phyloP scores from a whole-genome alignment of 2,329 filamentous ascomycete species.

The Calonectria honghensis region DNA sequence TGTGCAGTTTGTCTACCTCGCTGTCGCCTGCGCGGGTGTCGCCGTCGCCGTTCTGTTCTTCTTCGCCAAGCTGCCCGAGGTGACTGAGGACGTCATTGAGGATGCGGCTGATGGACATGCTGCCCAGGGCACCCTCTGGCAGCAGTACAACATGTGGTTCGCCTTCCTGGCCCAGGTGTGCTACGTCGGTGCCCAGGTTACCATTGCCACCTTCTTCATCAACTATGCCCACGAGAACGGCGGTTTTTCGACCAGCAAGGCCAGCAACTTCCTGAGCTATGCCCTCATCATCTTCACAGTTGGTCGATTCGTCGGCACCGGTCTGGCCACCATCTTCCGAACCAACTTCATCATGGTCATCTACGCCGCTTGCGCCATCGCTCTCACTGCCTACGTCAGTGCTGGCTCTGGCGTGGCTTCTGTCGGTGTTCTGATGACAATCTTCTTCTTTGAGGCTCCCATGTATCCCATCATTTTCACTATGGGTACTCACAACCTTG shows the following conservation, averaged over 20 bases:
- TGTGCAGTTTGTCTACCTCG: constrained; percentile 86
- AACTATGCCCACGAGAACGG: constrained; percentile 81
- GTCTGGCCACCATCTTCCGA: constrained; percentile 80
- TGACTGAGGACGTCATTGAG: constrained; percentile 70
- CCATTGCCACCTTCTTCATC: constrained; percentile 81
- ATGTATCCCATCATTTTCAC: constrained; percentile 89
- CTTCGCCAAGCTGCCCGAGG: constrained; percentile 81
- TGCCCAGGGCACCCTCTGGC: constrained; percentile 77
- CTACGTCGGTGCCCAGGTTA: constrained; percentile 84
- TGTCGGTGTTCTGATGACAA: constrained; percentile 79
- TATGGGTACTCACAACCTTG: constrained; percentile 83
- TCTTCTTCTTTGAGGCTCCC: constrained; percentile 86
- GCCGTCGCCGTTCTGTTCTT: constrained; percentile 79
- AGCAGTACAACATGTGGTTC: constrained; percentile 85
- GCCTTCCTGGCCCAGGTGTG: constrained; percentile 85
- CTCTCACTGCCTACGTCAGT: constrained; percentile 71
- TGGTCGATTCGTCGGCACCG: constrained; percentile 79
- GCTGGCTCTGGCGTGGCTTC: constrained; percentile 64
- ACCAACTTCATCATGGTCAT: constrained; percentile 81
- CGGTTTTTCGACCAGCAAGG: constrained; percentile 67
- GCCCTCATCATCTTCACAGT: constrained; percentile 85
- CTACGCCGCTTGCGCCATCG: constrained; percentile 78
- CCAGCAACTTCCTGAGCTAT: constrained; percentile 81
- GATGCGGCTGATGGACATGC: constrained; percentile 69
- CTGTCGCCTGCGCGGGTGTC: constrained; percentile 82